phyloP scores from a whole-genome alignment of 2,329 filamentous ascomycete species.

The Calonectria pseudoreteaudii region DNA sequence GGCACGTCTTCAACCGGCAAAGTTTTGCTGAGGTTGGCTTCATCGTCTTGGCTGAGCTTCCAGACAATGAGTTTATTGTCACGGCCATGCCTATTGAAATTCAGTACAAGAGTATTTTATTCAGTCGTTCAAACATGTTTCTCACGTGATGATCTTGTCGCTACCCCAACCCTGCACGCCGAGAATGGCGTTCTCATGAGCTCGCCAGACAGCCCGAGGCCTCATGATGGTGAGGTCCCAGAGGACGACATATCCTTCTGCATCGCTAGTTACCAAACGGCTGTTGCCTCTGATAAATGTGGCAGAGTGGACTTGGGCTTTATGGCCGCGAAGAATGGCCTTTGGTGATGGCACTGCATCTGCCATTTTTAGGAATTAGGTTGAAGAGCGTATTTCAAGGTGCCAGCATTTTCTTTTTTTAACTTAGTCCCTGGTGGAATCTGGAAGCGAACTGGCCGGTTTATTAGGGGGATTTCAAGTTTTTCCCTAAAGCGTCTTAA shows the following conservation, averaged over 20 bases:
- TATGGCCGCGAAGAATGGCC: slow-evolving; percentile 86
- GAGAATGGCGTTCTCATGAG: slow-evolving; percentile 82
- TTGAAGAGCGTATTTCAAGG: neutral
- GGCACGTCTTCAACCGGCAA: slow-evolving; percentile 76
- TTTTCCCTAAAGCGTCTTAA: neutral
- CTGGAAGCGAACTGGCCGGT: too few species aligned
- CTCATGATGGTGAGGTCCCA: slow-evolving; percentile 90
- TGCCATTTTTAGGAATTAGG: slow-evolving; percentile 40
- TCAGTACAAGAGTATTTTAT: neutral
- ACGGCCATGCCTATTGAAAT: slow-evolving; percentile 79
- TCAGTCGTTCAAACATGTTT: neutral
- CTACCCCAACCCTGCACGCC: slow-evolving; percentile 77
- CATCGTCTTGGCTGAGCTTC: slow-evolving; percentile 74
- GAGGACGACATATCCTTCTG: slow-evolving; percentile 86
- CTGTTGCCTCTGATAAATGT: slow-evolving; percentile 79
- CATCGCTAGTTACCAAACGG: slow-evolving; percentile 86
- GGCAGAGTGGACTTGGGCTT: slow-evolving; percentile 81
- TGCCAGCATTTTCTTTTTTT: neutral
- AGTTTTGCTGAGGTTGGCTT: slow-evolving; percentile 72
- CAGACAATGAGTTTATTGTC: slow-evolving; percentile 90
- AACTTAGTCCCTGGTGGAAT: too few species aligned
- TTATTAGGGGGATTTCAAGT: neutral
- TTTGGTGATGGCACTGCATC: slow-evolving; percentile 55
- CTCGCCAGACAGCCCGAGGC: slow-evolving; percentile 85
- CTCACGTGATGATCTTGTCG: slow-evolving; percentile 87